These are phyloP conservation scores for Zygnema cylindricum DNA, from an alignment of 139 green algal genomes.

Conservation along the genomic window DNA sequence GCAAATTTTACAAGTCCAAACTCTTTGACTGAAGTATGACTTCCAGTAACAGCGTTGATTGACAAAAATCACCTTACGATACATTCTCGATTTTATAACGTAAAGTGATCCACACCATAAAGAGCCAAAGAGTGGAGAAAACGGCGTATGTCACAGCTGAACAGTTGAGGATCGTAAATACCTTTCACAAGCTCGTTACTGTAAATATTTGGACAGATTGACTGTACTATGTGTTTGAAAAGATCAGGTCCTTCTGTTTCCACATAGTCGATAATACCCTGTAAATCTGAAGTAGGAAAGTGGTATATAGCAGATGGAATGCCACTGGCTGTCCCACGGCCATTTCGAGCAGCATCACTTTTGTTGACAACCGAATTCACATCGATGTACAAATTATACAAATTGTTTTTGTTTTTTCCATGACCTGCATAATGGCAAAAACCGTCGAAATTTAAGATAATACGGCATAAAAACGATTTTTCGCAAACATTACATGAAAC, in stretches of 20 bases:
- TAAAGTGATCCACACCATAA: not conserved
- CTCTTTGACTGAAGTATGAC: too few relatives aligned
- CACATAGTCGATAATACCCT: constrained; percentile 83
- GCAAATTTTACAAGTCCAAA: too few relatives aligned
- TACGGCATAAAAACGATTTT: too few relatives aligned
- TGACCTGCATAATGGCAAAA: too few relatives aligned
- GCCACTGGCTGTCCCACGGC: not conserved
- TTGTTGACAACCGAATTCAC: constrained; percentile 77
- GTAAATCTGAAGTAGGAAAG: constrained; percentile 70
- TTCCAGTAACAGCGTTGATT: too few relatives aligned
- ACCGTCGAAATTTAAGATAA: too few relatives aligned
- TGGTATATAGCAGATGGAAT: not conserved
- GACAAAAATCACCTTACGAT: too few relatives aligned
- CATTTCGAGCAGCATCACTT: not conserved
- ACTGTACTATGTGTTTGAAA: constrained; percentile 80
- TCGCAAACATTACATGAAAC: too few relatives aligned
- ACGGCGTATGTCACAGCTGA: not conserved
- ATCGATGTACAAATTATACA: constrained; percentile 93
- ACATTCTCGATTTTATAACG: not conserved
- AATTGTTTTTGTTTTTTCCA: constrained; percentile 61
- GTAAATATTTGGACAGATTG: constrained; percentile 88
- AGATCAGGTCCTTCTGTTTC: constrained; percentile 71
- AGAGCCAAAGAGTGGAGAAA: not conserved
- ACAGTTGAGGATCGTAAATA: too few relatives aligned
- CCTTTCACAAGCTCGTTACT: constrained; percentile 90